These are phyloP conservation scores for Yamadazyma taylorii DNA, from an alignment of 1,139 yeast species.

Conservation along the genomic window DNA sequence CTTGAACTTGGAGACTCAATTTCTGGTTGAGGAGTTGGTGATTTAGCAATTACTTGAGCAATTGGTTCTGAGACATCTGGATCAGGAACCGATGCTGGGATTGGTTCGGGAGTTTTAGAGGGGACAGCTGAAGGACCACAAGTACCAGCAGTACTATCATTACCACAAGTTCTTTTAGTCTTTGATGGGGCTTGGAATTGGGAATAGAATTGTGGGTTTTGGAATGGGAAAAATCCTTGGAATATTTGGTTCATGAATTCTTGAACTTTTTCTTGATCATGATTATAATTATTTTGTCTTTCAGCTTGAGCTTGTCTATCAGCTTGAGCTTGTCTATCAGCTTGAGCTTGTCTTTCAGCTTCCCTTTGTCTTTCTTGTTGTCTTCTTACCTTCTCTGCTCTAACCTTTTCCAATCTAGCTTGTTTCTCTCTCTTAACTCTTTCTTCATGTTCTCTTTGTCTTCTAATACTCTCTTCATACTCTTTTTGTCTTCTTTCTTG, in stretches of 20 bases:
- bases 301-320: no score
- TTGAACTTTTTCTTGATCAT: constrained; percentile 15
- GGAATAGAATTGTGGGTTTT: constrained; percentile 4
- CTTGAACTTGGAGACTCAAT: constrained; percentile 14
- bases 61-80: constrained; percentile 6
- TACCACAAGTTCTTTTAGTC: no score
- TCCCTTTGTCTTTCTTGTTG: constrained; percentile 13
- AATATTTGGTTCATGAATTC: constrained; percentile 15
- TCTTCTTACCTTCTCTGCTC: constrained; percentile 28
- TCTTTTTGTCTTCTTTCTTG: constrained; percentile 11
- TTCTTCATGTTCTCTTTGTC: constrained; percentile 16
- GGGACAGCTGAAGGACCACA: no score
- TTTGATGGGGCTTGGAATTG: not conserved
- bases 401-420: constrained; percentile 17
- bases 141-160: no score
- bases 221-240: constrained; percentile 9
- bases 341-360: constrained; percentile 16
- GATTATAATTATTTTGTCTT: constrained; percentile 6
- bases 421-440: constrained; percentile 16
- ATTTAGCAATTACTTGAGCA: constrained; percentile 14
- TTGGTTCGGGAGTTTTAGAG: no score
- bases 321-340: constrained; percentile 13
- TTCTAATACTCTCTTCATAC: constrained; percentile 11
- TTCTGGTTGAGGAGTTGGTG: constrained; percentile 12
- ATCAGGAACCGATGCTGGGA: constrained; percentile 10